phyloP scores from a whole-genome alignment of 2,329 filamentous ascomycete genomes.

The Neofusicoccum kwambonambiense region DNA sequence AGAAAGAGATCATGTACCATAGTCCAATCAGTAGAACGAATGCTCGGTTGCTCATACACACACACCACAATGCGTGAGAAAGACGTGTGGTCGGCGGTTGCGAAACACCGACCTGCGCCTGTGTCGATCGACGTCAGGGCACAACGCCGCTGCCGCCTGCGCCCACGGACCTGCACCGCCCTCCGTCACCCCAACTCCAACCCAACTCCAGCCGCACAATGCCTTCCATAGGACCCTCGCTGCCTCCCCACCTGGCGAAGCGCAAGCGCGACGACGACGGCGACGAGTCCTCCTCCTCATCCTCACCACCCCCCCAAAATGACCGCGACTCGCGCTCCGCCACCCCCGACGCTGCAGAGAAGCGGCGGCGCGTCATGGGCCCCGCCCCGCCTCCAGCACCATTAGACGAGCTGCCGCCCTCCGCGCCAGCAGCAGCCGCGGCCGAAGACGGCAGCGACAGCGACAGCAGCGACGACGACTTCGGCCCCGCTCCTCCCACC shows the following conservation, averaged over 20 bases:
- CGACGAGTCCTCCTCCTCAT: conserved; percentile 24
- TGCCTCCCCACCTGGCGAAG: conserved; percentile 64
- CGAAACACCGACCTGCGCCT: not conserved
- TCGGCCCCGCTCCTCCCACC: conserved; percentile 45
- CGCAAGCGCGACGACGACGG: conserved; percentile 50
- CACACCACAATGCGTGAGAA: not conserved
- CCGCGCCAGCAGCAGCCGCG: conserved; percentile 28
- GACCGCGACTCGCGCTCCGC: conserved; percentile 24
- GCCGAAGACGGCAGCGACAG: conserved; percentile 23
- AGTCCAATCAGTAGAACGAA: conserved; percentile 5
- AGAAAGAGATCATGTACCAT: conserved; percentile 3
- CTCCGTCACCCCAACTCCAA: not conserved
- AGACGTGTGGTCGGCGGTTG: not conserved
- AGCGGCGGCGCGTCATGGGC: conserved; percentile 54
- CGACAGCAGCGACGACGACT: conserved; percentile 43
- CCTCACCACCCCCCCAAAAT: conserved; percentile 24
- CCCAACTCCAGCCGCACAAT: conserved; percentile 44
- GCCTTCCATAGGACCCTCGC: conserved; percentile 67
- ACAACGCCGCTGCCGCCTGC: not conserved
- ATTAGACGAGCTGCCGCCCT: conserved; percentile 46
- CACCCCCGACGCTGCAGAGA: conserved; percentile 44
- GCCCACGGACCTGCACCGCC: not conserved
- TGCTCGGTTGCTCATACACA: not conserved
- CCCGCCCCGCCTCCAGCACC: conserved; percentile 56
- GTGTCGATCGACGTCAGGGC: conserved; percentile 5